These are phyloP conservation scores for Rhododendron vialii DNA, from an alignment of 148 eudicot genomes.

Conservation along the genomic window DNA sequence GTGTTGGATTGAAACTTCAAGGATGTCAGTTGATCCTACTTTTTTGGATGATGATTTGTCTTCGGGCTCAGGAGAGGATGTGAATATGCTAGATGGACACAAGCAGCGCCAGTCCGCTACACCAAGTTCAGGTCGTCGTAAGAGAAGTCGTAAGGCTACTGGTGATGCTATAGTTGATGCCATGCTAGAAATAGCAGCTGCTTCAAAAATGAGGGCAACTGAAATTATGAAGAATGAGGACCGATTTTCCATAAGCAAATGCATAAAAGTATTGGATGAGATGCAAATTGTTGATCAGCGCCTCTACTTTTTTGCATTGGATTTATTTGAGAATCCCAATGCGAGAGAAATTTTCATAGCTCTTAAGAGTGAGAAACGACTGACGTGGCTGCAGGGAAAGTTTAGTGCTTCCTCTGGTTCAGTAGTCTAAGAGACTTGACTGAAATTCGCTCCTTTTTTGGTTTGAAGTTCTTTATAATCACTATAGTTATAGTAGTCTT, in stretches of 20 bases:
- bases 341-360: conserved; percentile 62
- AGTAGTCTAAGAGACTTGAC: conserved; percentile 16
- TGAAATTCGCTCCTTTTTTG: not conserved
- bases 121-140: conserved; percentile 44
- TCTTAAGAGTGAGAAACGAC: conserved; percentile 47
- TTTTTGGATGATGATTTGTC: conserved; percentile 62
- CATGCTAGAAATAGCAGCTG: conserved; percentile 79
- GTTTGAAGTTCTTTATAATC: not conserved
- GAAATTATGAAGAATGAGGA: conserved; percentile 61
- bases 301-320: conserved; percentile 63
- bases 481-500: conserved; percentile 7
- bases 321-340: conserved; percentile 51
- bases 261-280: conserved; percentile 63
- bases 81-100: conserved; percentile 54
- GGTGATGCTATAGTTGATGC: conserved; percentile 77
- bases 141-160: conserved; percentile 73
- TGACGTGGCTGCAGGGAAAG: conserved; percentile 60
- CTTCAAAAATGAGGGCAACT: conserved; percentile 72
- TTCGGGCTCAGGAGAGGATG: conserved; percentile 71
- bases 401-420: conserved; percentile 35
- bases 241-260: conserved; percentile 64
- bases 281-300: conserved; percentile 65
- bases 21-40: conserved; percentile 58
- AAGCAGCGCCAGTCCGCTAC: conserved; percentile 38
- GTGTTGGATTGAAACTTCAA: conserved; percentile 28